phyloP scores from a whole-genome alignment of 768 basidiomycete species.

The Galerina marginata region DNA sequence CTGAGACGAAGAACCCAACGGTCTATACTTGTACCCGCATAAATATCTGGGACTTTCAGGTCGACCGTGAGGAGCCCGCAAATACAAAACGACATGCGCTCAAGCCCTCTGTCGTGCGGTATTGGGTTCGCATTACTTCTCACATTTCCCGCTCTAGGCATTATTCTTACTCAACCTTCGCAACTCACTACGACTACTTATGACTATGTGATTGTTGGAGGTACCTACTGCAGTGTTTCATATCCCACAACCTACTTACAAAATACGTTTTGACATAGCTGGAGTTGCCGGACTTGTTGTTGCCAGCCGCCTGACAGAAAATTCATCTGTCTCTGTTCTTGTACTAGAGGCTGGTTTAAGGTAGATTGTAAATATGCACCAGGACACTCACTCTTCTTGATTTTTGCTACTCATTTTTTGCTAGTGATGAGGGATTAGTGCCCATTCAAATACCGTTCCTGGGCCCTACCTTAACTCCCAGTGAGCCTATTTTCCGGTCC shows the following conservation, averaged over 20 bases:
- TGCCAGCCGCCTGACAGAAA: slow-evolving; percentile 44
- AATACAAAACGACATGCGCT: too few relatives aligned
- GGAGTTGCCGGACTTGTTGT: slow-evolving; percentile 26
- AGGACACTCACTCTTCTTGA: not conserved
- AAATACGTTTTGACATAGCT: slow-evolving; percentile 44
- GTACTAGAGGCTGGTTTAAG: slow-evolving; percentile 62
- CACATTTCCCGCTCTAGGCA: not conserved
- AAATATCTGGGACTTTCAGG: too few relatives aligned
- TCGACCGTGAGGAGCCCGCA: too few relatives aligned
- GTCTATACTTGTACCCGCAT: too few relatives aligned
- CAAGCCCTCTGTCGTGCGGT: too few relatives aligned
- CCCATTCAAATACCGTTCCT: slow-evolving; percentile 26
- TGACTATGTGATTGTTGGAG: slow-evolving; percentile 22
- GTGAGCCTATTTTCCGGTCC: slow-evolving; percentile 4
- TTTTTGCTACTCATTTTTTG: not conserved
- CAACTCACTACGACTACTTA: slow-evolving; percentile 8
- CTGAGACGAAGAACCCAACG: too few relatives aligned
- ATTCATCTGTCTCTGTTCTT: slow-evolving; percentile 50
- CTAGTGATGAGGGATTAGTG: slow-evolving; percentile 26
- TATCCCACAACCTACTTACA: slow-evolving; percentile 31
- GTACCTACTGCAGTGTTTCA: not conserved
- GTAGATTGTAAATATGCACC: slow-evolving; percentile 30
- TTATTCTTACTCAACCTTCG: slow-evolving; percentile 6
- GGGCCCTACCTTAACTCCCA: slow-evolving; percentile 27
- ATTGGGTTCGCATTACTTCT: not conserved